Evolutionary conservation across 1,284 basidiomycete species (phyloP), one percentile per base, ranked within the genome.

Genomic region (Marasmius tenuissimus): DNA sequence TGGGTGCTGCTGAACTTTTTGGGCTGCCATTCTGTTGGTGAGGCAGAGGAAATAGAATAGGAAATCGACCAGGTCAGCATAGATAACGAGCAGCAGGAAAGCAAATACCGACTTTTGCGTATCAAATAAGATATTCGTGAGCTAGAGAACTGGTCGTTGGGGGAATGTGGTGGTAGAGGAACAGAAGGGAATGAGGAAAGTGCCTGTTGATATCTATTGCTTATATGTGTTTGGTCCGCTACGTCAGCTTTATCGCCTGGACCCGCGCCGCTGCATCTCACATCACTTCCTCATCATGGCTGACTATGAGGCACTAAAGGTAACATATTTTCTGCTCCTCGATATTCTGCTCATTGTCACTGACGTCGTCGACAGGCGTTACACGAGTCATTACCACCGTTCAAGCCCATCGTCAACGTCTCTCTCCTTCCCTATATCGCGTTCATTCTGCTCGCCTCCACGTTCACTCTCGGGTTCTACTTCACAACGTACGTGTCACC

Each of bases 391-490:
- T 70, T 79, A 38, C 76, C 78, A 53, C 86, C 91, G 0, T 96
- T 94, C 77, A 65, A 81, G 12, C 92, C 94, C 20, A 76, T 84
- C 67, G 73, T 96, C 61, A 79, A 92, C 18, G 84, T 87, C 40
- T 73, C 76, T 0, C 70, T 88, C 33, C 81, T 96, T 38, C 91
- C 92, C 6, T 85, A 83, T 70, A 77, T 96, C 69, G 91, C 94
- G 7, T 82, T 92, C 70, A 57, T 90, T 66, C 83, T 90, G 66
- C 84, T 96, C 60, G 71, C 84, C 1, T 75, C 84, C 27, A 93
- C 93, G 1, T 96, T 97, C 71, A 83, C 73, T 20, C 85, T 96
- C 55, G 85, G 89, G 0, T 96, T 96, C 80, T 93, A 94, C 79
- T 94, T 93, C 75, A 89, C 94, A 62, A 96, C 92, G 52, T 54